Conservation (phyloP, 2,329 filamentous ascomycete genomes). For the Arthrobotrys sinensis region DNA sequence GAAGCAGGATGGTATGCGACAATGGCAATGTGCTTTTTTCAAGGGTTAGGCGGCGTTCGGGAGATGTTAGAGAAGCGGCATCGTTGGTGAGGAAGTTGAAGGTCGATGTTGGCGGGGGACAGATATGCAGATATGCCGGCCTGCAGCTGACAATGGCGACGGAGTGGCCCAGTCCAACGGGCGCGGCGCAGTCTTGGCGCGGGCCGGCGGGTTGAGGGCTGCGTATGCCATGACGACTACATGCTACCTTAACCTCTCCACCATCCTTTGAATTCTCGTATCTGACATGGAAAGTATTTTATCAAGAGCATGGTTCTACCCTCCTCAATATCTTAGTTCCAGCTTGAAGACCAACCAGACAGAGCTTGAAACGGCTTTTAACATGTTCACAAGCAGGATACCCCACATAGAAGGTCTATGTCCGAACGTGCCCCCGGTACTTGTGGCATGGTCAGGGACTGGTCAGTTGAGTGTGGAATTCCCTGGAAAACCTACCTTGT, state of each 20-base stretch:
- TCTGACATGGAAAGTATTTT: too few species aligned
- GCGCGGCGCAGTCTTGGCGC: constrained; percentile 41
- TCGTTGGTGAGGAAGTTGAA: constrained; percentile 24
- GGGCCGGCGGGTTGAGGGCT: constrained; percentile 5
- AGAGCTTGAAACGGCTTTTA: too few species aligned
- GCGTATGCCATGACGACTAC: constrained; percentile 40
- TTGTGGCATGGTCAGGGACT: too few species aligned
- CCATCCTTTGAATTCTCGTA: not conserved
- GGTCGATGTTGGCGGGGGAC: constrained; percentile 44
- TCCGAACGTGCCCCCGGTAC: too few species aligned
- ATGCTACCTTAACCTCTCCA: not conserved
- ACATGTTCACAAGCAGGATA: too few species aligned
- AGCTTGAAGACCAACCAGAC: too few species aligned
- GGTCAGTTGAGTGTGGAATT: too few species aligned
- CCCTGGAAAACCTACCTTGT: too few species aligned
- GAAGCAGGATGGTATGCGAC: constrained; percentile 14
- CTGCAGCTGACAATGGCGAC: constrained; percentile 34
- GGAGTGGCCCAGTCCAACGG: constrained; percentile 24
- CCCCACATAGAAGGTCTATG: too few species aligned
- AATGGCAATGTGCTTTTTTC: constrained; percentile 7
- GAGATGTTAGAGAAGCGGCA: constrained; percentile 36
- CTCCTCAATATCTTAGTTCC: too few species aligned
- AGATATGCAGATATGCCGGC: constrained; percentile 43
- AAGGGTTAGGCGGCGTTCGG: constrained; percentile 7
- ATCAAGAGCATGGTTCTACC: too few species aligned